phyloP scores from a whole-genome alignment of 768 basidiomycete genomes.

The Goffeauzyma gilvescens region DNA sequence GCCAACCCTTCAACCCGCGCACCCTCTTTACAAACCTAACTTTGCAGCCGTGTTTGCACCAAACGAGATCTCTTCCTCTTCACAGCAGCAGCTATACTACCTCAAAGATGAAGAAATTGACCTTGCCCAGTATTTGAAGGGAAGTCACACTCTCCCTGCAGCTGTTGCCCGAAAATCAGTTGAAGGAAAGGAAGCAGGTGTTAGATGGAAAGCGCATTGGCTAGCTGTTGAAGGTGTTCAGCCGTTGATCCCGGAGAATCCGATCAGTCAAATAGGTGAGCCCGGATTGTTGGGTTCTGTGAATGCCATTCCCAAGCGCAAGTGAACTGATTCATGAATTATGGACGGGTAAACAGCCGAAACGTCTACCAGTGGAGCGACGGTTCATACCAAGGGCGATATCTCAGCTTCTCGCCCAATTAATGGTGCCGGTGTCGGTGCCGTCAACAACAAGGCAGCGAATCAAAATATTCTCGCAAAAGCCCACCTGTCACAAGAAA shows the following conservation, averaged over 20 bases:
- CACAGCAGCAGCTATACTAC: conserved; percentile 44
- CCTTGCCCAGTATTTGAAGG: conserved; percentile 71
- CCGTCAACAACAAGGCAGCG: conserved; percentile 9
- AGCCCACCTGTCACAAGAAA: conserved; percentile 75
- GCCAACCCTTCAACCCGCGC: conserved; percentile 68
- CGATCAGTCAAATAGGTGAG: conserved; percentile 33
- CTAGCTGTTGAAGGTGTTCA: conserved; percentile 95
- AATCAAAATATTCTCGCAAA: conserved; percentile 73
- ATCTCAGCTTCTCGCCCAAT: not conserved
- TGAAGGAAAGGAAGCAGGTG: conserved; percentile 22
- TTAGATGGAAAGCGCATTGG: conserved; percentile 59
- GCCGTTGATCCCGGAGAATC: conserved; percentile 88
- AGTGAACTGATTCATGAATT: not conserved
- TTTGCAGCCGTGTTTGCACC: conserved; percentile 31
- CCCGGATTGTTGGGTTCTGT: not conserved
- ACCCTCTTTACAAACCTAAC: conserved; percentile 38
- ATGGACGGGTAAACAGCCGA: not conserved
- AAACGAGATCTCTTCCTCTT: conserved; percentile 12
- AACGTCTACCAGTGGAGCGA: not conserved
- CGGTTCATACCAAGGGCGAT: not conserved
- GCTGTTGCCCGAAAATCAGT: conserved; percentile 3
- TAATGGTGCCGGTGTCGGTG: not conserved
- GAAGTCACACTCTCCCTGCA: conserved; percentile 20
- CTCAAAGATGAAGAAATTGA: conserved; percentile 96
- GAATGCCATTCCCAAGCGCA: too few species aligned